phyloP scores from a whole-genome alignment of 2,329 filamentous ascomycete genomes.

The Whalleya microplaca region DNA sequence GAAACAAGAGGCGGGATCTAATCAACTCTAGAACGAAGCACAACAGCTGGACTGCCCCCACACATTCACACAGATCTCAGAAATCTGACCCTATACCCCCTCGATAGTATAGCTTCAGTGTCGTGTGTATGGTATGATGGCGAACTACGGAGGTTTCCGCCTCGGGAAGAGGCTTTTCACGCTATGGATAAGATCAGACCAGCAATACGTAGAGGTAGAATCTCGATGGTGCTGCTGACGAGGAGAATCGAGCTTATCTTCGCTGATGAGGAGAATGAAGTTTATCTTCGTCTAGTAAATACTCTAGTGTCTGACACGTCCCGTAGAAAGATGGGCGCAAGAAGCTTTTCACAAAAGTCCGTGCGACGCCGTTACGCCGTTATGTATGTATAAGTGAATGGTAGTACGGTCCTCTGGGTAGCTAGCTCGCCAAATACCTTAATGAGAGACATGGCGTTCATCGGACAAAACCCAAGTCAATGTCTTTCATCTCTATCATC shows the following conservation, averaged over 20 bases:
- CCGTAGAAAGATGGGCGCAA: slow-evolving; percentile 13
- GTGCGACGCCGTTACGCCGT: not conserved
- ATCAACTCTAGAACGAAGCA: slow-evolving; percentile 14
- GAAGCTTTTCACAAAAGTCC: slow-evolving; percentile 16
- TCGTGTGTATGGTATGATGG: not conserved
- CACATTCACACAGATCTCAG: slow-evolving; percentile 9
- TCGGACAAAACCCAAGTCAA: slow-evolving; percentile 25
- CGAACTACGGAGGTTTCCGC: not conserved
- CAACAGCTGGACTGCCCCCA: slow-evolving; percentile 14
- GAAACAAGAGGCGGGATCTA: slow-evolving; percentile 18
- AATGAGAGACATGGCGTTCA: slow-evolving; percentile 22
- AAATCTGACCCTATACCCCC: slow-evolving; percentile 12
- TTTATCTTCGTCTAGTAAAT: too few species aligned
- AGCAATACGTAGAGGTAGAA: not conserved
- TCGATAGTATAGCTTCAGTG: not conserved
- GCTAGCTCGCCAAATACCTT: slow-evolving; percentile 3
- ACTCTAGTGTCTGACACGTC: too few species aligned
- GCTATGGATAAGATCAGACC: not conserved
- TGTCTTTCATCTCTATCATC: slow-evolving; percentile 7
- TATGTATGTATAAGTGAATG: too few species aligned
- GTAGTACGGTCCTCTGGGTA: slow-evolving; percentile 26
- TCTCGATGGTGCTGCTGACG: too few species aligned
- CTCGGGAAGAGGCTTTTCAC: not conserved
- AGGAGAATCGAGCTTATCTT: too few species aligned
- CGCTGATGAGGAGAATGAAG: too few species aligned